Conservation (phyloP, 208 protist genomes). For the Trypanosoma congolense region DNA sequence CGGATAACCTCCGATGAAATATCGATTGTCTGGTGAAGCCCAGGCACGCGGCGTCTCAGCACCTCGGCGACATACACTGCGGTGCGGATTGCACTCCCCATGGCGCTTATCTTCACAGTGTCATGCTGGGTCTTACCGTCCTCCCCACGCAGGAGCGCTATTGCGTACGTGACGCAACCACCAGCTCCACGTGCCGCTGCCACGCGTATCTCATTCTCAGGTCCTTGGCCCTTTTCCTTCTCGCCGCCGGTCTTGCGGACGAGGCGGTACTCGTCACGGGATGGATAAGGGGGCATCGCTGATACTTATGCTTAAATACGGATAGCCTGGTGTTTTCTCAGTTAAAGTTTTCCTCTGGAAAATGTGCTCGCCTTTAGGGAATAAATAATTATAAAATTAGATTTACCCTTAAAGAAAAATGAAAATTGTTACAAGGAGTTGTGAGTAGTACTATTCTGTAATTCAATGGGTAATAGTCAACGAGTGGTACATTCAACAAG, state of each 20-base stretch:
- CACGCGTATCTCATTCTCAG: slow-evolving; percentile 88
- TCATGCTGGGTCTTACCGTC: slow-evolving; percentile 76
- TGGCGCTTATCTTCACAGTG: slow-evolving; percentile 86
- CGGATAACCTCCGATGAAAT: slow-evolving; percentile 75
- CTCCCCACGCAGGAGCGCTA: slow-evolving; percentile 80
- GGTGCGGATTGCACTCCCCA: slow-evolving; percentile 88
- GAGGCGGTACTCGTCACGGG: slow-evolving; percentile 68
- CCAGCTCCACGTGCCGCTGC: slow-evolving; percentile 67
- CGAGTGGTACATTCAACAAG: no score
- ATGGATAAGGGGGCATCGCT: slow-evolving; percentile 46
- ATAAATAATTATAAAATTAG: no score
- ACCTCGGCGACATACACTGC: slow-evolving; percentile 91
- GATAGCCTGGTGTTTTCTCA: not conserved
- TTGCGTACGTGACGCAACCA: slow-evolving; percentile 88
- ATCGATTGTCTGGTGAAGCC: slow-evolving; percentile 89
- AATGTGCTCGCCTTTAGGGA: no score
- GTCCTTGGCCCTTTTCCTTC: slow-evolving; percentile 52
- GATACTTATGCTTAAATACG: not conserved
- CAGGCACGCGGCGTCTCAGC: slow-evolving; percentile 86
- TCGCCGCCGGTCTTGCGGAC: slow-evolving; percentile 39
- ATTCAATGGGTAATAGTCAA: no score
- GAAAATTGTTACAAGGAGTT: no score
- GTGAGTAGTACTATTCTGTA: no score
- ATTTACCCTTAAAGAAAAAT: no score
- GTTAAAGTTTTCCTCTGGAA: no score